phyloP scores from a whole-genome alignment of 371 early-diverging fungal genomes.

The Mucor piriformis region DNA sequence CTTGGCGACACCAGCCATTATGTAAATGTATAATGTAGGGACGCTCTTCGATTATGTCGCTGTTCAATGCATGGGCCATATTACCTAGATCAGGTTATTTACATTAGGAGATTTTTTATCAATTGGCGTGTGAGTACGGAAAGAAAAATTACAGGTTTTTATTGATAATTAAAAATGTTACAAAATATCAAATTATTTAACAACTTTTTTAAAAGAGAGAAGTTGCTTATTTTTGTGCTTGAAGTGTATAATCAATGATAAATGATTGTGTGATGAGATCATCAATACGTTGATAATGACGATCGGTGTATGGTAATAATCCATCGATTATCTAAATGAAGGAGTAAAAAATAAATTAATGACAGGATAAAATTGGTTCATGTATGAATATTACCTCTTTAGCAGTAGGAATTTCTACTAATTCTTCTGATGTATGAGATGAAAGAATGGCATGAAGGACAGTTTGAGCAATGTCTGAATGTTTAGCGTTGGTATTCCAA shows the following conservation, averaged over 20 bases:
- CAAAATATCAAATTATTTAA: conserved; percentile 1
- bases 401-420: conserved; percentile 74
- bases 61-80: too few relatives aligned
- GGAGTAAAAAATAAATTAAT: background rate
- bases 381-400: conserved; percentile 62
- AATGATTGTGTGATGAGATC: conserved; percentile 83
- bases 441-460: conserved; percentile 79
- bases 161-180: background rate
- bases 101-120: too few relatives aligned
- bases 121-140: background rate
- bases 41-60: too few relatives aligned
- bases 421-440: conserved; percentile 60
- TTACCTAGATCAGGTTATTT: too few relatives aligned
- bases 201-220: background rate
- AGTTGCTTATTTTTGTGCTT: conserved; percentile 51
- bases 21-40: too few relatives aligned
- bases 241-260: conserved; percentile 86
- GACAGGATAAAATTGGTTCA: background rate
- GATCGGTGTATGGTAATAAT: conserved; percentile 89
- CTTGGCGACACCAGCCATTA: too few relatives aligned
- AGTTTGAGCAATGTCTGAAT: conserved; percentile 80
- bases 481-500: conserved; percentile 94
- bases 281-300: conserved; percentile 87
- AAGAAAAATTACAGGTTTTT: conserved; percentile 1
- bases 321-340: conserved; percentile 65